Conservation (phyloP, 768 basidiomycete species). For the Rhodotorula toruloides region DNA sequence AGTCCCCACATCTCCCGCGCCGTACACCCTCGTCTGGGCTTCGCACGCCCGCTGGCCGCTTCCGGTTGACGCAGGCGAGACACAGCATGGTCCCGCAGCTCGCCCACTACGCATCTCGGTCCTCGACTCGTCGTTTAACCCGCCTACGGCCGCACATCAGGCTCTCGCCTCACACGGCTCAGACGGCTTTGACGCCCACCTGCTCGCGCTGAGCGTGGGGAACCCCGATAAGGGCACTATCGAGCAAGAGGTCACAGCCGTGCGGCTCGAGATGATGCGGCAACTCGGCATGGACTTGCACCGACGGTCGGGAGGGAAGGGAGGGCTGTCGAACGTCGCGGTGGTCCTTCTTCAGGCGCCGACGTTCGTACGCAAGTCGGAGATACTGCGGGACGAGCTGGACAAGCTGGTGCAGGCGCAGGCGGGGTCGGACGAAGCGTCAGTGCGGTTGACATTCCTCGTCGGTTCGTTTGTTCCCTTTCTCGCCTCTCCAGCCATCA, state of each 20-base stretch:
- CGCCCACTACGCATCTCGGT: conserved; percentile 57
- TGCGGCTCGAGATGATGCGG: conserved; percentile 81
- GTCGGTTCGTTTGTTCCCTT: conserved; percentile 10
- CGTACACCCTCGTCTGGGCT: conserved; percentile 53
- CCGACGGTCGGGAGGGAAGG: neutral
- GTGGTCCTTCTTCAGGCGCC: conserved; percentile 81
- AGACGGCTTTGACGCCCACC: conserved; percentile 56
- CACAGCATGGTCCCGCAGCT: conserved; percentile 9
- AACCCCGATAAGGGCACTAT: conserved; percentile 70
- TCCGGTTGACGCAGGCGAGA: conserved; percentile 41
- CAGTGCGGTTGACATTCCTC: conserved; percentile 17
- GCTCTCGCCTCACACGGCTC: conserved; percentile 57
- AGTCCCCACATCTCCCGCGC: neutral
- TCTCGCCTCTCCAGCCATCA: neutral
- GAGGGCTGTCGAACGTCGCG: conserved; percentile 54
- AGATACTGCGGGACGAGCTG: conserved; percentile 56
- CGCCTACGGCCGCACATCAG: conserved; percentile 78
- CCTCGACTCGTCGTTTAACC: conserved; percentile 91
- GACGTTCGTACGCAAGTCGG: conserved; percentile 78
- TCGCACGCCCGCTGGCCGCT: conserved; percentile 66
- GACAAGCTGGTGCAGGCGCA: conserved; percentile 45
- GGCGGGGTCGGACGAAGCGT: neutral
- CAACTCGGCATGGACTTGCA: conserved; percentile 56
- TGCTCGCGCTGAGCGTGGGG: conserved; percentile 74
- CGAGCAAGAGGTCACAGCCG: conserved; percentile 65